Evolutionary conservation across 1,284 basidiomycete species (phyloP).

Genomic region (Ustilago lituana): DNA sequence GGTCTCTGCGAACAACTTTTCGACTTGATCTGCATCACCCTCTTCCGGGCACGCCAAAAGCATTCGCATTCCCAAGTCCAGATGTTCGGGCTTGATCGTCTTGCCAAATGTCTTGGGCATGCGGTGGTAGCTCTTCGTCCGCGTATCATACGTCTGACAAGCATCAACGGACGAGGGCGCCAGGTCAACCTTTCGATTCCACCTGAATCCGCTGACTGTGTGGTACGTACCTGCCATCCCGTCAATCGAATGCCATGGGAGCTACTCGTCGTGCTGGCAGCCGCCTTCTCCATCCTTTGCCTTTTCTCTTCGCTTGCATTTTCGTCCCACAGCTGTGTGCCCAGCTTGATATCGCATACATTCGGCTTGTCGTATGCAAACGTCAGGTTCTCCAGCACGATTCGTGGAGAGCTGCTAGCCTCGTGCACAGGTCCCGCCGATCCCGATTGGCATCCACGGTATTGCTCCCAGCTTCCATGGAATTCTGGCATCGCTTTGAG

Average conservation of each 20-base stretch:
- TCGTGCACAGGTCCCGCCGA: conserved; percentile 37
- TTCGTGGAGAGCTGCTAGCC: conserved; percentile 67
- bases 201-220: background rate
- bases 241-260: conserved; percentile 83
- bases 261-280: conserved; percentile 77
- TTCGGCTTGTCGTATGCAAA: conserved; percentile 80
- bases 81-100: conserved; percentile 74
- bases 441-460: conserved; percentile 1
- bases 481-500: conserved; percentile 42
- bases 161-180: background rate
- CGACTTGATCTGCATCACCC: conserved; percentile 26
- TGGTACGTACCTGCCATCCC: conserved; percentile 80
- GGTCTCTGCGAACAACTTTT: conserved; percentile 13
- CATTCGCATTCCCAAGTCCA: conserved; percentile 77
- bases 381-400: conserved; percentile 87
- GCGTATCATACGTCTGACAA: conserved; percentile 17
- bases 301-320: conserved; percentile 79
- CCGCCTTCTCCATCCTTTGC: conserved; percentile 78
- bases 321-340: conserved; percentile 81
- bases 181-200: background rate
- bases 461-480: conserved; percentile 34
- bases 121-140: conserved; percentile 72
- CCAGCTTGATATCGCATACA: conserved; percentile 90
- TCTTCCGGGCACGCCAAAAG: conserved; percentile 76
- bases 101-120: conserved; percentile 84